Base-by-base conservation (phyloP, 495 filamentous ascomycete species). In the Penicillium bovifimosum region DNA sequence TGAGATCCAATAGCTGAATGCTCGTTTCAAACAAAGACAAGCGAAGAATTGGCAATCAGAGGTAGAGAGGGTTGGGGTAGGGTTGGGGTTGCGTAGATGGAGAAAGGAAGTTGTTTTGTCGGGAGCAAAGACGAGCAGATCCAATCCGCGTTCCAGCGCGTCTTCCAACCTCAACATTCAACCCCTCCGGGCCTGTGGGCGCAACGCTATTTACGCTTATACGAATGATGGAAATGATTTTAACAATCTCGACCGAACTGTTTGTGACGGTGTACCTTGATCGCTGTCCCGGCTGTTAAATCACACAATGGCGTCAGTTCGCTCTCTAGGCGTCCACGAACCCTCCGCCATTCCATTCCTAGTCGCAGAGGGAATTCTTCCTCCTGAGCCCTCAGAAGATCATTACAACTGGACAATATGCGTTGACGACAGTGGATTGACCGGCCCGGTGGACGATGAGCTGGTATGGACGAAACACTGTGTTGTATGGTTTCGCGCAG, bases 401-500 rank as follows among this genome's bases (percentile, higher is more conserved):
- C 76, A 78, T 11, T 96, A 95, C 65, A 76, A 71, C 41, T 99
- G 92, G 91, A 83, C 60, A 8, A 76, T 72, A 47, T 65, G 62
- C 42, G 74, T 76, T 39, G 73, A 78, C 36, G 63, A 77, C 27
- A 64, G 49, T 33, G 72, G 62, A 3, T 62, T 59, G 31, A 69
- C 72, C 64, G 66, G 72, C 16, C 75, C 62, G 0, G 64, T 75
- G 39, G 82, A 88, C 53, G 93, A 99, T 49, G 93, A 97, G 66
- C 69, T 97, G n/a, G 71, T 96, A 20, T 84, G 85, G 50, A 96
- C 91, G 4, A 79, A 86, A 29, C 78, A 78, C 53, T 87, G 87
- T 59, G 93, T 96, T 31, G 82, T 96, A 53, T 99, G 91, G 91
- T 96, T 89, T 29, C 81, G 88, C 46, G 90, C 88, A 38, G 86